Base-by-base conservation (phyloP, 1,284 basidiomycete species). In the Veloporphyrellus conicus region DNA sequence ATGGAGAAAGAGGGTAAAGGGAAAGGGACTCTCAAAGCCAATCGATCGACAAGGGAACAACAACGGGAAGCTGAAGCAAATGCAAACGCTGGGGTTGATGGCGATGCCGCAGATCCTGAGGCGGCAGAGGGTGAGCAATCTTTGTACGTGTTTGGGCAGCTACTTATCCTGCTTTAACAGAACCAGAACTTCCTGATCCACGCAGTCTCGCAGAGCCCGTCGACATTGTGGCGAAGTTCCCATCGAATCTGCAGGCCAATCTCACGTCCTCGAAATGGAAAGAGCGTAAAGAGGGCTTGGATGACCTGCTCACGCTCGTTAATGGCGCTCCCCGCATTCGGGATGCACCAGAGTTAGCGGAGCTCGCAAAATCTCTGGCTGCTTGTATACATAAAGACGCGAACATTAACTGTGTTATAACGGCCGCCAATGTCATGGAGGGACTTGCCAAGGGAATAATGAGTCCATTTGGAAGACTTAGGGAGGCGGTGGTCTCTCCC, bases 191-290 rank as follows among this genome's bases (percentile, higher is more conserved):
- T 20, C 74, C 87, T 19, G 93, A 98, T 71, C 90, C 92, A 4
- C 82, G 85, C 53, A 82, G 83, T 41, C 79, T 94, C 50, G 84
- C 87, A 3, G 93, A 97, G 62, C 86, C 90, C 12, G 81, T 91
- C 40, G 80, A 95, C 60, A 82, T 93, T 50, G 74, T 83, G 41
- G 71, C 80, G 6, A 86, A 85, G 58, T 75, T 96, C 41, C 87
- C 94, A 0, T 68, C 80, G 3, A 84, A 86, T 47, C 74, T 95
- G 48, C 81, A 87, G 52, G 75, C 84, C 6, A 73, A 79, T 48
- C 75, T 99, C 44, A 78, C 81, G 12, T 97, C 94, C 4, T 84
- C 90, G 1, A 99, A 99, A 69, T 99, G 96, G 96, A 97, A 99
- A 66, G 96, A 99, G 56, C 82, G 96, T 25, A 91, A 95, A 61